These are phyloP conservation scores for Gracilaria caudata DNA, from an alignment of 23 red algal species.

Conservation along the genomic window DNA sequence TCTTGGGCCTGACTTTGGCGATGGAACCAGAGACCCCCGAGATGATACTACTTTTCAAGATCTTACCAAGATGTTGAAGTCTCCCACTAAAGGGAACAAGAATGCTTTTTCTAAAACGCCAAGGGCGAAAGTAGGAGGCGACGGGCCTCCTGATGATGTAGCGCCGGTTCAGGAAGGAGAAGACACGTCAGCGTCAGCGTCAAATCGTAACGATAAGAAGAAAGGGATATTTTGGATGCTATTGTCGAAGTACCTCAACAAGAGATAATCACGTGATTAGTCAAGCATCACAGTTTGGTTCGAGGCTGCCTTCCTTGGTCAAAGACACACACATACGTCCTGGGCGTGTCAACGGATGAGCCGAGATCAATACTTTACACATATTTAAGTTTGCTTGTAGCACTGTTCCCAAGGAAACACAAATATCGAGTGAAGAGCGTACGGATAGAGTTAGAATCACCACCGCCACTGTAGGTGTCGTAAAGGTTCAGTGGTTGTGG, in stretches of 20 bases:
- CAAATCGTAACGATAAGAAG: constrained; percentile 3
- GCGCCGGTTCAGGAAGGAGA: neutral
- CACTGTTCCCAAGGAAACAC: too few species aligned
- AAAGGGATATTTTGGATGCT: constrained; percentile 24
- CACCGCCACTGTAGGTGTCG: too few species aligned
- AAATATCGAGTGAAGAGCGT: too few species aligned
- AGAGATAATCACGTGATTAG: neutral
- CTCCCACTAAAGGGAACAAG: constrained; percentile 20
- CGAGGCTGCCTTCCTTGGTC: neutral
- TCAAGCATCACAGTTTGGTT: neutral
- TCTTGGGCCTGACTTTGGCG: constrained; percentile 9
- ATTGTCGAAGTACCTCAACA: constrained; percentile 32
- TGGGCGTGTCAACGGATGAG: too few species aligned
- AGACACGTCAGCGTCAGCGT: neutral
- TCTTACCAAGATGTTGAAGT: constrained; percentile 28
- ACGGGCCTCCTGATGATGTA: constrained; percentile 16
- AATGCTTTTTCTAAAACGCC: constrained; percentile 18
- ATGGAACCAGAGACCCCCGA: constrained; percentile 1
- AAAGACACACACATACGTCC: neutral
- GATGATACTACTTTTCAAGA: constrained; percentile 8
- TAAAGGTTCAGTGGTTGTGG: too few species aligned
- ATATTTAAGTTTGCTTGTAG: too few species aligned
- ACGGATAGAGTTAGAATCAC: too few species aligned
- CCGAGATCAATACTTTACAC: too few species aligned
- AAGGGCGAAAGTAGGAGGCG: constrained; percentile 8